Conservation (phyloP, 2,329 filamentous ascomycete species). For the Lomentospora prolificans region DNA sequence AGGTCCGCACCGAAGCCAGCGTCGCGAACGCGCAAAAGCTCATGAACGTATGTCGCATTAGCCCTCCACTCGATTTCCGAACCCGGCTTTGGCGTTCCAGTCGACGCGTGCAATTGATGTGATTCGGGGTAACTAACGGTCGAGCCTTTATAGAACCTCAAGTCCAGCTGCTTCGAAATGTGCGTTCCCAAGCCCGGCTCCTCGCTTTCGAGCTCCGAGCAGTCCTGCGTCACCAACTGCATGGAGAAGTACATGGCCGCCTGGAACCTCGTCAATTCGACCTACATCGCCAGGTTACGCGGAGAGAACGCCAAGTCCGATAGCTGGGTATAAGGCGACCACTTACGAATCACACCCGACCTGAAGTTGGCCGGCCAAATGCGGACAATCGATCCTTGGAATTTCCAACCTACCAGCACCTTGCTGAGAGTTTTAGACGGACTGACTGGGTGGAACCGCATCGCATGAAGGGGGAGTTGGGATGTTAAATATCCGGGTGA, state of each 20-base stretch:
- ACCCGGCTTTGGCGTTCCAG: too few species aligned
- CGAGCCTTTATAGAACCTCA: conserved; percentile 58
- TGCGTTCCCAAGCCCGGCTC: conserved; percentile 62
- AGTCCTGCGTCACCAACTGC: conserved; percentile 62
- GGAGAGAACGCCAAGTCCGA: conserved; percentile 33
- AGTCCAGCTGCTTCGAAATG: conserved; percentile 71
- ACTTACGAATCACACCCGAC: too few species aligned
- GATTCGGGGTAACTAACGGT: too few species aligned
- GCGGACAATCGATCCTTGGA: too few species aligned
- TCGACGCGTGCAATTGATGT: too few species aligned
- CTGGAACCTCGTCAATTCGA: conserved; percentile 65
- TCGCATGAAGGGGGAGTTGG: neutral
- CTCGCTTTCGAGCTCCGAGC: conserved; percentile 57
- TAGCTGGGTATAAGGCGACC: neutral
- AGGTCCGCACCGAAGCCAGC: conserved; percentile 53
- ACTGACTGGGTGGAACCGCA: neutral
- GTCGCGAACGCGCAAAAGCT: conserved; percentile 59
- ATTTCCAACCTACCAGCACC: too few species aligned
- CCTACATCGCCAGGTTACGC: conserved; percentile 56
- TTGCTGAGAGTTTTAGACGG: neutral
- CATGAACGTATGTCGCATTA: conserved; percentile 50
- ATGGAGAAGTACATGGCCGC: conserved; percentile 79
- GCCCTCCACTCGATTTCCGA: too few species aligned
- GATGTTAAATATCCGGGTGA: neutral
- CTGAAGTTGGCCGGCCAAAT: too few species aligned